phyloP scores from a whole-genome alignment of 116 monocot species.

The Thalassia testudinum region DNA sequence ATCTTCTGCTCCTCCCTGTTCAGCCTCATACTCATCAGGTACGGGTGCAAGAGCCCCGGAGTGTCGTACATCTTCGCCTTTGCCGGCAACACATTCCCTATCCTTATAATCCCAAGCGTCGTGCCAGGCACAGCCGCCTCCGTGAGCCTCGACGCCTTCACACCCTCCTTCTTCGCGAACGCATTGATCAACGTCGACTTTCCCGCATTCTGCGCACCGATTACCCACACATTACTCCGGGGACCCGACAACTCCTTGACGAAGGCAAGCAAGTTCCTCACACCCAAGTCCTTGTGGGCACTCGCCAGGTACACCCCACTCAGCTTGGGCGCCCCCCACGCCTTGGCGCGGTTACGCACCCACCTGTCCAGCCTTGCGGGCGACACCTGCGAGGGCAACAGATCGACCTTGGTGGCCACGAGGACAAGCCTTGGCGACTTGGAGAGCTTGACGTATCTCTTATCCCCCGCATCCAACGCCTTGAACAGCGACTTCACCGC shows the following conservation, averaged over 20 bases:
- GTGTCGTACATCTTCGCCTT: constrained; percentile 99
- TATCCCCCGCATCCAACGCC: constrained; percentile 43
- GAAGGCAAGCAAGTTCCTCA: constrained; percentile 67
- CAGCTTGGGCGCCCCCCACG: constrained; percentile 66
- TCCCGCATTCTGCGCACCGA: constrained; percentile 96
- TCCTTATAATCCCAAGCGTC: constrained; percentile 74
- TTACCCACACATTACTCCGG: constrained; percentile 89
- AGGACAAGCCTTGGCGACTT: constrained; percentile 69
- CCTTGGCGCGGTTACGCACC: constrained; percentile 79
- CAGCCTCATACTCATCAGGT: constrained; percentile 71
- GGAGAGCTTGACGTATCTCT: constrained; percentile 17
- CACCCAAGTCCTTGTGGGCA: constrained; percentile 66
- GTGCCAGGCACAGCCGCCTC: constrained; percentile 93
- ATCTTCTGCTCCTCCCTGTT: constrained; percentile 90
- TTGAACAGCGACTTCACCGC: constrained; percentile 90
- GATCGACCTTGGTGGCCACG: constrained; percentile 79
- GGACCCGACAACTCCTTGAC: constrained; percentile 76
- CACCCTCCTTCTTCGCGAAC: constrained; percentile 64
- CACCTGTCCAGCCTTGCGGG: constrained; percentile 75
- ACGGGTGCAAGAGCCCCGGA: constrained; percentile 84
- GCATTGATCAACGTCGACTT: constrained; percentile 93
- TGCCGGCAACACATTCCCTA: constrained; percentile 70
- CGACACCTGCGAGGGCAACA: constrained; percentile 77
- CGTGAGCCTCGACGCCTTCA: constrained; percentile 55
- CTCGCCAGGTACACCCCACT: constrained; percentile 76